Conservation (phyloP, 495 filamentous ascomycete species). For the Tuber magnatum region DNA sequence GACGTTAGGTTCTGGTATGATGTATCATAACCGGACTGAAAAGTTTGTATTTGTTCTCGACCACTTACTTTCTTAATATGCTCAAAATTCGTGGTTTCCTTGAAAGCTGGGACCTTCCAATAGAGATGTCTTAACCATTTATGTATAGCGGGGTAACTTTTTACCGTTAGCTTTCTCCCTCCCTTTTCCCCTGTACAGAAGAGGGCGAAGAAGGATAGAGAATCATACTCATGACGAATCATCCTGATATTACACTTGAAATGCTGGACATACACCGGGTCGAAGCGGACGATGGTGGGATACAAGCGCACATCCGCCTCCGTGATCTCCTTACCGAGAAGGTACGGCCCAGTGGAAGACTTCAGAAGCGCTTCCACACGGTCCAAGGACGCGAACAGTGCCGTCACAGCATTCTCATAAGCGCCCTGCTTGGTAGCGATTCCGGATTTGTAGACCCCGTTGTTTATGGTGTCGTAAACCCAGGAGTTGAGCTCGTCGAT, state of each 20-base stretch:
- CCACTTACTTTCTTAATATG: conserved; percentile 54
- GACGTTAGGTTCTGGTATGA: conserved; percentile 1
- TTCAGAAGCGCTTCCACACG: conserved; percentile 61
- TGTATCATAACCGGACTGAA: neutral
- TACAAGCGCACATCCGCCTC: conserved; percentile 77
- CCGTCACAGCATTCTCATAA: conserved; percentile 60
- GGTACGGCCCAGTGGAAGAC: conserved; percentile 52
- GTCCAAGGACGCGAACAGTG: conserved; percentile 67
- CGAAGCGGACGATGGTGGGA: conserved; percentile 79
- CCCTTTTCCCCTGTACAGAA: neutral
- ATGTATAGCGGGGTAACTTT: conserved; percentile 63
- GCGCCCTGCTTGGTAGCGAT: conserved; percentile 61
- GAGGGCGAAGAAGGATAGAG: neutral
- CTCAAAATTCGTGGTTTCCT: conserved; percentile 61
- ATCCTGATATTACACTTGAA: conserved; percentile 87
- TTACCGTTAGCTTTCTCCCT: neutral
- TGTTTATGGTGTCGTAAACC: conserved; percentile 80
- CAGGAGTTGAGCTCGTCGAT: conserved; percentile 75
- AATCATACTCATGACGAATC: conserved; percentile 62
- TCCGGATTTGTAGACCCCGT: conserved; percentile 66
- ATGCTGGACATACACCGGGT: conserved; percentile 83
- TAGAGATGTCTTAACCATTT: conserved; percentile 65
- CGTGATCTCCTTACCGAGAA: conserved; percentile 61
- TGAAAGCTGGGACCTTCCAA: conserved; percentile 63
- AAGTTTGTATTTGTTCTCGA: neutral